Base-by-base conservation (phyloP, 192 early-diverging fungal species). In the Gonapodya prolifera region DNA sequence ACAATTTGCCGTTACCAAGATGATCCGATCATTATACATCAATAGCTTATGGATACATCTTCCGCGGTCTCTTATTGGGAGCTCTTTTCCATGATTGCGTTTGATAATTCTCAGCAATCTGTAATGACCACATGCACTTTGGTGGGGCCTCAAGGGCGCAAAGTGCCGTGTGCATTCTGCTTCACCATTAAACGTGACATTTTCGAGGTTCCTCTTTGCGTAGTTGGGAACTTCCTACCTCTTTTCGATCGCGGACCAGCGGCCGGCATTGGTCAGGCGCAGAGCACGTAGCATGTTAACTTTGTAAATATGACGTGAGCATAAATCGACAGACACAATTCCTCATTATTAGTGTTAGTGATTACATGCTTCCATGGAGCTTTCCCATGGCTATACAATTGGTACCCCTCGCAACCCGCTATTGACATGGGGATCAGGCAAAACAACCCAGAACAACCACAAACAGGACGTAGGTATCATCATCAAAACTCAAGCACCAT, bases 151-250 rank as follows among this genome's bases (percentile, higher is more conserved):
- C 82, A 86, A 32, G 87, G 91, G 35, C 78, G 85, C 17, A 81
- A 87, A 13, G 92, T 98, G n/a, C 91, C 93, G 0, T 96, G 95
- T 79, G 92, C 94, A 0, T 94, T 98, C 77, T 96, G 94, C 75
- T 96, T 98, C 82, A 96, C 96, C 1, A 96, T 98, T 86, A 96
- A 96, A 82, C 83, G 95, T 31, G 96, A 96, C 81, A 93, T 96
- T 75, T 98, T 98, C 90, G 96, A 96, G 81, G 91, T 98, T 16
- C 77, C 77, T 13, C 74, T 77, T 30, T 34, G 35, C 29, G 61
- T 77, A 30, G 77, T 77, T 45, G 77, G 77, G 33, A 45, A 33
- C 34, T 77, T 77, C 34, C 34, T 77, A 34, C 77, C 77, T 0
- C 32, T 33, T 32, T 77, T 77, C 34, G 77, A 77, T 29, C 45